Evolutionary conservation across 2,329 filamentous ascomycete species (phyloP), one percentile per base, ranked within the genome.

Genomic region (Aspergillus ruber): DNA sequence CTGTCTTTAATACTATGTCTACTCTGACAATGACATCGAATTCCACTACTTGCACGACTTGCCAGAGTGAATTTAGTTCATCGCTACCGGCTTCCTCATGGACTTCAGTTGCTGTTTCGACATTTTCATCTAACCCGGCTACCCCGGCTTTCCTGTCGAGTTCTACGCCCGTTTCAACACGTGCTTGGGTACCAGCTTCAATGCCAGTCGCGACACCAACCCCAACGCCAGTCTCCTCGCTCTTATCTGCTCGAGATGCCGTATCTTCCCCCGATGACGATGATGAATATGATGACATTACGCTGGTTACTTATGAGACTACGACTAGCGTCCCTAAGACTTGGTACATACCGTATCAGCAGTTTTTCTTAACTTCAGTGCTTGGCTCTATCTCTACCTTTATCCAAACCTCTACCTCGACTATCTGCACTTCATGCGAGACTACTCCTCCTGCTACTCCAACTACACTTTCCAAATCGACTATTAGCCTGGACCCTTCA

Each of bases 1-100:
- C 77, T 18, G 61, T 80, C 43, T 76, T 73, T 49, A 82, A 77
- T 58, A 84, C 81, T 36, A 60, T 82, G 61, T 83, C 79, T 69
- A 79, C 68, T 20, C 58, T 58, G 42, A 59, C 55, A 2, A 15
- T 62, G 27, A 58, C 57, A 17, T 52, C 59, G 6, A 55, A 56
- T n/a, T 54, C 57, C 9, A 17, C 33, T 3, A 5, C 33, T 57
- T 57, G 21, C 21, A 21, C 21, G 21, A 21, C 3, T 21, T 21
- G 21, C 21, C 21, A 21, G 21, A 21, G 21, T 21, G 21, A 5
- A 21, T 21, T 6, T 21, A 21, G 21, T 21, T 21, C 21, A 21
- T 21, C 4, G 21, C 4, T 6, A 5, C 21, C 21, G 21, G 21
- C 3, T 46, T 58, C 21, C 52, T 56, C 40, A 36, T 46, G 12